Evolutionary conservation across 2,329 filamentous ascomycete genomes (phyloP), one percentile per base, ranked within the genome.

Genomic region (Zymoseptoria crescenta): DNA sequence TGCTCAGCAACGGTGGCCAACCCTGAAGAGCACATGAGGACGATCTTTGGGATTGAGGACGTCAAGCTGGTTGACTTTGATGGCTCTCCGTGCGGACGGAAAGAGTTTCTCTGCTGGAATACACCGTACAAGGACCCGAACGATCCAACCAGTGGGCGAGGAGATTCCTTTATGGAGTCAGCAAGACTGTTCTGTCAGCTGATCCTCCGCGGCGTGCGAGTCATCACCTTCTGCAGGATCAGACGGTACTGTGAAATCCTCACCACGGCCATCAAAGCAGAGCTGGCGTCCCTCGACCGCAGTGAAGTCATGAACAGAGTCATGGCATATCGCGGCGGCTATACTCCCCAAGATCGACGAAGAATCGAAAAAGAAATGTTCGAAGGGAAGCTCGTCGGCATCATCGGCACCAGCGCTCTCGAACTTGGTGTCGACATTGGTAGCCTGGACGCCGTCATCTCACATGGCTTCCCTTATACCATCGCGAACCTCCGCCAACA

Each of bases 71-170:
- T 93, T 0, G 91, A 96, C 69, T 92, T 89, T 68, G 94, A 99
- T 70, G 94, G 94, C 1, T 96, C 92, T 0, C 94, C 94, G 0
- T 91, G 91, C 5, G 91, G 93, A 0, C 82, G 91, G 21, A 97
- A 97, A 71, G 93, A 97, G 69, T 97, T 97, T 59, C 71, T 99
- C 6, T 97, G 92, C 73, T 99, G 94, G 94, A 97, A 99, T 68
- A 96, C 93, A 0, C 94, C 94, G 0, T 96, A 85, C 74, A 95
- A 91, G 72, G 93, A 96, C 66, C 91, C 93, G 0, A 83, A 81
- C 0, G 93, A 97, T 73, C 89, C 91, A 8, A 85, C 88, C 0
- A 96, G 90, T 67, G 93, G 94, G 1, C 84, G 94, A 59, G 90
- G 89, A 13, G 90, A 90, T 71, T 86, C 87, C 3, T 85, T 95